Conservation (phyloP, 345 rosid species). For the Diplotaxis tenuifolia region DNA sequence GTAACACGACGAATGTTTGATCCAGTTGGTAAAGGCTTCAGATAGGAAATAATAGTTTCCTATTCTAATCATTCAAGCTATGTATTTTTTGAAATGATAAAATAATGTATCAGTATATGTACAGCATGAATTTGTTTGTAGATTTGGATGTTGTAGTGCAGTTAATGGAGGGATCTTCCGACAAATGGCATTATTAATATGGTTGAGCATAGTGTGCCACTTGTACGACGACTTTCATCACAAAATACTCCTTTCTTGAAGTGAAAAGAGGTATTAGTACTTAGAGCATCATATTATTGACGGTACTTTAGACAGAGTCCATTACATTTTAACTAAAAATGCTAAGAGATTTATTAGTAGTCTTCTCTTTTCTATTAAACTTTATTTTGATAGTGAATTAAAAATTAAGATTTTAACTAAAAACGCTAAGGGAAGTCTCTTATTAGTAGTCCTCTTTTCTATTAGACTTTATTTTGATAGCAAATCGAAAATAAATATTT, state of each 20-base stretch:
- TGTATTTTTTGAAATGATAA: neutral
- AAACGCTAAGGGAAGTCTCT: too few relatives aligned
- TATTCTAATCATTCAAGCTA: neutral
- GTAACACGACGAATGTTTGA: neutral
- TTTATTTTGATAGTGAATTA: neutral
- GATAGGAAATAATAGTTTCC: neutral
- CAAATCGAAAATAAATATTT: neutral
- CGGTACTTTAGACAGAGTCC: too few relatives aligned
- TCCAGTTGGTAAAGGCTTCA: neutral
- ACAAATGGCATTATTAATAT: slow-evolving; percentile 20
- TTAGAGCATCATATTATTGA: too few relatives aligned
- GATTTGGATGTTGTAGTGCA: neutral
- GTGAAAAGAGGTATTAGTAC: neutral
- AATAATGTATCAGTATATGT: too few relatives aligned
- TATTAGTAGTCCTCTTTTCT: too few relatives aligned
- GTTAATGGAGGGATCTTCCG: slow-evolving; percentile 12
- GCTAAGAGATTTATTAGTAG: too few relatives aligned
- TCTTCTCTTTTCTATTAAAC: too few relatives aligned
- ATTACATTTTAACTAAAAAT: too few relatives aligned
- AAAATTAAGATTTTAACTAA: too few relatives aligned
- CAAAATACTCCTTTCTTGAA: neutral
- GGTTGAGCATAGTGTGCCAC: slow-evolving; percentile 30
- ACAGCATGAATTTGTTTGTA: too few relatives aligned
- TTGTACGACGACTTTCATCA: slow-evolving; percentile 10
- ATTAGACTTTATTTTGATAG: neutral